Evolutionary conservation across 192 early-diverging fungal genomes (phyloP).

Genomic region (Mortierella antarctica): DNA sequence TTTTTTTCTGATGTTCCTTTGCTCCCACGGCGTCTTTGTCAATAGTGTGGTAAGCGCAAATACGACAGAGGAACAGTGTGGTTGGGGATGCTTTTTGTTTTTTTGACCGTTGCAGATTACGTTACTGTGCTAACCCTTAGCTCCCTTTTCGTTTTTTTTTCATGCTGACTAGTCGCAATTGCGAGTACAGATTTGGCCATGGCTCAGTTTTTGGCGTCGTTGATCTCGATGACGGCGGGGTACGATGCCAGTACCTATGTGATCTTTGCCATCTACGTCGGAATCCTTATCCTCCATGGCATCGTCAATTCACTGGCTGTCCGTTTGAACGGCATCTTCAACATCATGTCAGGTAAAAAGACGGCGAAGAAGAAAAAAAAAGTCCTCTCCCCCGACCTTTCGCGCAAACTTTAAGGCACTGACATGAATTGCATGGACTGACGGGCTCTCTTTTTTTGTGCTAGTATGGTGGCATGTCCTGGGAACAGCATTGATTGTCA

Average conservation of each 20-base stretch:
- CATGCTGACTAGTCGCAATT: constrained; percentile 48
- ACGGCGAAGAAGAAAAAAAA: background rate
- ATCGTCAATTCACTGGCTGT: constrained; percentile 63
- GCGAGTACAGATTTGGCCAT: constrained; percentile 61
- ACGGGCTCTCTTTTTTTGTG: background rate
- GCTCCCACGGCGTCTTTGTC: too few species aligned
- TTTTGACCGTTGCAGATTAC: too few species aligned
- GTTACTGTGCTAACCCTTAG: background rate
- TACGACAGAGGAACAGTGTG: too few species aligned
- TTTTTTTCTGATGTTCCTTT: background rate
- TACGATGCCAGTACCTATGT: constrained; percentile 54
- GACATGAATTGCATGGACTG: background rate
- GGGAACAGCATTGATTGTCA: constrained; percentile 58
- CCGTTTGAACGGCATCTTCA: constrained; percentile 58
- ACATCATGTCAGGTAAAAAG: constrained; percentile 58
- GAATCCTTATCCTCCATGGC: constrained; percentile 62
- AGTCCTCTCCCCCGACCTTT: background rate
- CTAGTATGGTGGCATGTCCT: constrained; percentile 57
- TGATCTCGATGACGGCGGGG: constrained; percentile 53
- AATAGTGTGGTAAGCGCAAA: background rate
- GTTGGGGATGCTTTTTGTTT: too few species aligned
- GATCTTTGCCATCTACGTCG: constrained; percentile 63
- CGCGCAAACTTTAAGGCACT: too few species aligned
- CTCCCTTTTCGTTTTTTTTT: background rate
- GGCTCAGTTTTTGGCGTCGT: constrained; percentile 59